Percentiles rank a stretch among this genome's conserved stretches.
phyloP scores from a whole-genome alignment of 192 early-diverging fungal species.

The Lobosporangium transversale region DNA sequence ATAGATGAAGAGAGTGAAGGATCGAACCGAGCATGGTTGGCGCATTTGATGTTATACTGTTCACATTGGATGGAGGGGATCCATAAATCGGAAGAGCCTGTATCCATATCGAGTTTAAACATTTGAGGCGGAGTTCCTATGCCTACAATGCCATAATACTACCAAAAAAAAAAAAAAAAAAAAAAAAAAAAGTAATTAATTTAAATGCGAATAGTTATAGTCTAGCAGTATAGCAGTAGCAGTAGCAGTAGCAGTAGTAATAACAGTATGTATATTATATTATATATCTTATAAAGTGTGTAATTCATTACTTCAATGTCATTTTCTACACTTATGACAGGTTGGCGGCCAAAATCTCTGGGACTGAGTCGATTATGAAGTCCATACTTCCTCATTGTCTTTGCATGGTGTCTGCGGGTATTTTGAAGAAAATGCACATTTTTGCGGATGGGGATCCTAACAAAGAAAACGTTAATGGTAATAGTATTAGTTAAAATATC shows the following conservation, averaged over 20 bases:
- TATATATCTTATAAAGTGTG: too few relatives aligned
- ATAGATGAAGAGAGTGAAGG: constrained; percentile 34
- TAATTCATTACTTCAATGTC: constrained; percentile 49
- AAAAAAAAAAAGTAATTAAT: not conserved
- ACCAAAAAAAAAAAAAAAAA: not conserved
- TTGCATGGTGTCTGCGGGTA: constrained; percentile 23
- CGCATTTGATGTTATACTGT: constrained; percentile 9
- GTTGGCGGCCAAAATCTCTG: constrained; percentile 28
- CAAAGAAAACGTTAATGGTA: not conserved
- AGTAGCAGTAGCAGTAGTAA: too few relatives aligned
- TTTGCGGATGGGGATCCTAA: constrained; percentile 43
- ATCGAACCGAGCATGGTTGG: constrained; percentile 21
- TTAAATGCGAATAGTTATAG: too few relatives aligned
- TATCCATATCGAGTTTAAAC: constrained; percentile 78
- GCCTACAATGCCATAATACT: constrained; percentile 75
- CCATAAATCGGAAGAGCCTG: constrained; percentile 79
- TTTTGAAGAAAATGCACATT: constrained; percentile 34
- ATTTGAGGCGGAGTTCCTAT: constrained; percentile 73
- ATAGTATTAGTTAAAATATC: too few relatives aligned
- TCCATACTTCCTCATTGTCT: constrained; percentile 45
- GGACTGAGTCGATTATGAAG: constrained; percentile 30
- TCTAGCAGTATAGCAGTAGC: too few relatives aligned
- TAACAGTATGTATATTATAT: too few relatives aligned
- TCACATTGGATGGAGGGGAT: constrained; percentile 52
- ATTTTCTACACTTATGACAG: constrained; percentile 54